These are phyloP conservation scores for Dictyostelium brefeldianum DNA, from an alignment of 78 protist species.

Conservation along the genomic window DNA sequence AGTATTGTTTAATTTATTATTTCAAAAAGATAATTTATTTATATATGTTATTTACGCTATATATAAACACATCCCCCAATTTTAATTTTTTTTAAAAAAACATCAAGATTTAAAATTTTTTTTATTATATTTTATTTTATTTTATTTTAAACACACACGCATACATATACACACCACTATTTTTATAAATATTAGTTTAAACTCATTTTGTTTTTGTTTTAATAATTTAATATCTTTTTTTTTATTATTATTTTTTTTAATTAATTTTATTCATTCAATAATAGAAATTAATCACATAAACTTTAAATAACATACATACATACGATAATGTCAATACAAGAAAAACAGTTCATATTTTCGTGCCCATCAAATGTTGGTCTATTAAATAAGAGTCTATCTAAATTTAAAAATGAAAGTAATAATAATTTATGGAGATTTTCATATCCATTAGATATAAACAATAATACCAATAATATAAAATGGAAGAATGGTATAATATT, in stretches of 20 bases:
- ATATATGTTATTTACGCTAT: too few species aligned
- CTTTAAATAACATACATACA: not conserved
- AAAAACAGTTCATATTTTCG: not conserved
- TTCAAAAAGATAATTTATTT: too few species aligned
- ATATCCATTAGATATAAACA: constrained; percentile 5
- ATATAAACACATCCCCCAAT: too few species aligned
- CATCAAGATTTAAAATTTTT: too few species aligned
- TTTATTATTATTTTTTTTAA: not conserved
- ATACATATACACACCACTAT: too few species aligned
- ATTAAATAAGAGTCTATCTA: not conserved
- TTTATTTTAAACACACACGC: too few species aligned
- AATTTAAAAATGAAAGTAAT: not conserved
- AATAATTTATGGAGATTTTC: constrained; percentile 41
- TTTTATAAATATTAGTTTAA: not conserved
- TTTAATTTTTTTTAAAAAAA: too few species aligned
- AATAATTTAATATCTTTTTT: not conserved
- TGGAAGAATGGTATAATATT: constrained; percentile 33
- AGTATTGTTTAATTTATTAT: too few species aligned
- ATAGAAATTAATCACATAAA: not conserved
- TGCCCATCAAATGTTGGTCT: not conserved
- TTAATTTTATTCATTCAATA: not conserved
- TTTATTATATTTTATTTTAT: too few species aligned
- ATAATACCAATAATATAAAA: not conserved
- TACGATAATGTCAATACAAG: too few species aligned
- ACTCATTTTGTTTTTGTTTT: too few species aligned